These are phyloP conservation scores for Epichloe brachyelytri DNA, from an alignment of 2,329 filamentous ascomycete species.

Conservation along the genomic window DNA sequence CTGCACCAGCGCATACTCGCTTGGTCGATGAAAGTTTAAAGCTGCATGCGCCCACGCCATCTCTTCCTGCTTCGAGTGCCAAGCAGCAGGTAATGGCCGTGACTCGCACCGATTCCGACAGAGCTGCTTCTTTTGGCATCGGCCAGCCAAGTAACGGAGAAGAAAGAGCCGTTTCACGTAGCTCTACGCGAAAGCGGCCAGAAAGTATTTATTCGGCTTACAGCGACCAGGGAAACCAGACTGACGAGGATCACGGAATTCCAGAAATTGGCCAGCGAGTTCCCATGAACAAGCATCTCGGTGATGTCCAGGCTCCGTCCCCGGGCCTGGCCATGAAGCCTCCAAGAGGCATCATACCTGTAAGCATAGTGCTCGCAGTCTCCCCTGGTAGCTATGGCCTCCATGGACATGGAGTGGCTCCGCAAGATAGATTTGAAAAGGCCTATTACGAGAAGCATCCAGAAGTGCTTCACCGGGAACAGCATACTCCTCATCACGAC, in stretches of 20 bases:
- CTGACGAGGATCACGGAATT: constrained; percentile 73
- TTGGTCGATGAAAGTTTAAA: constrained; percentile 71
- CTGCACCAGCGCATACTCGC: constrained; percentile 58
- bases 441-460: constrained; percentile 91
- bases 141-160: constrained; percentile 53
- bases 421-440: constrained; percentile 74
- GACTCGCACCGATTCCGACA: constrained; percentile 82
- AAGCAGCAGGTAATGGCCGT: constrained; percentile 73
- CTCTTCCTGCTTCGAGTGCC: constrained; percentile 66
- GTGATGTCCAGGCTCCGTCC: constrained; percentile 91
- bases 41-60: constrained; percentile 80
- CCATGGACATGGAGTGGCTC: constrained; percentile 69
- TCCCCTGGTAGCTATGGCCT: constrained; percentile 86
- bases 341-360: constrained; percentile 48
- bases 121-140: constrained; percentile 73
- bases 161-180: constrained; percentile 26
- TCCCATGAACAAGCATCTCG: constrained; percentile 84
- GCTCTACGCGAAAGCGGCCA: constrained; percentile 51
- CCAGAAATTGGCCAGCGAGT: constrained; percentile 87
- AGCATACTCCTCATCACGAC: constrained; percentile 41
- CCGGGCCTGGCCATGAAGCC: constrained; percentile 40
- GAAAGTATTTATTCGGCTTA: constrained; percentile 43
- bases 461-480: constrained; percentile 64
- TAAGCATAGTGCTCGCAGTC: constrained; percentile 56
- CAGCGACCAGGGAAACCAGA: constrained; percentile 33